A percentile compares a stretch with the other conserved stretches of the same genome.
phyloP scores from a whole-genome alignment of 2,329 filamentous ascomycete genomes.

The Aspergillus udagawae region DNA sequence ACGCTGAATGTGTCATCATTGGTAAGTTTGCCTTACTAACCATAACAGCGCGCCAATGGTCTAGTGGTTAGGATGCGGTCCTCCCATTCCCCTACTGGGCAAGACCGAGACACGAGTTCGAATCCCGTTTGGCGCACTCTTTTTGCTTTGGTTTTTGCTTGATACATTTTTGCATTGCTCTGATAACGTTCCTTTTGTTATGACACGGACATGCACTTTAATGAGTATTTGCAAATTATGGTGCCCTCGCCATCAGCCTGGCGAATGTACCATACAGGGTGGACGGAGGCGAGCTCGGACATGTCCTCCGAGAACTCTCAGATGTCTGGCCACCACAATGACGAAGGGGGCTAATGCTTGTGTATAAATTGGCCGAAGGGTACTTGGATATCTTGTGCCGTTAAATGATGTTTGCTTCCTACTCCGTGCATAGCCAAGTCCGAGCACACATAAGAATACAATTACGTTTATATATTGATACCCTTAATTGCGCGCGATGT shows the following conservation, averaged over 20 bases:
- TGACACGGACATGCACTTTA: too few species aligned
- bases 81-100: background rate
- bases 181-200: background rate
- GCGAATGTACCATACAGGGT: background rate
- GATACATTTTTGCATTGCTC: background rate
- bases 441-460: background rate
- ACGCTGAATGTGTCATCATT: background rate
- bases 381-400: background rate
- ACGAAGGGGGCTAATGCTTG: background rate
- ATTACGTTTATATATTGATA: background rate
- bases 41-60: background rate
- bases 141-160: background rate
- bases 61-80: slow-evolving; percentile 3
- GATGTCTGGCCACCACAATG: background rate
- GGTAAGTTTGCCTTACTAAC: background rate
- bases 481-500: slow-evolving; percentile 4
- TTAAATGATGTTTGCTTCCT: background rate
- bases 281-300: background rate
- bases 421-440: background rate
- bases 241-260: background rate
- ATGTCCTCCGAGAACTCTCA: background rate
- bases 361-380: background rate
- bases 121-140: slow-evolving; percentile 1
- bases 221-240: background rate
- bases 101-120: slow-evolving; percentile 2